A percentile compares a stretch with the other conserved stretches of the same genome.
Evolutionary conservation across 2,329 filamentous ascomycete species (phyloP).

Genomic region (Calonectria fujianensis): DNA sequence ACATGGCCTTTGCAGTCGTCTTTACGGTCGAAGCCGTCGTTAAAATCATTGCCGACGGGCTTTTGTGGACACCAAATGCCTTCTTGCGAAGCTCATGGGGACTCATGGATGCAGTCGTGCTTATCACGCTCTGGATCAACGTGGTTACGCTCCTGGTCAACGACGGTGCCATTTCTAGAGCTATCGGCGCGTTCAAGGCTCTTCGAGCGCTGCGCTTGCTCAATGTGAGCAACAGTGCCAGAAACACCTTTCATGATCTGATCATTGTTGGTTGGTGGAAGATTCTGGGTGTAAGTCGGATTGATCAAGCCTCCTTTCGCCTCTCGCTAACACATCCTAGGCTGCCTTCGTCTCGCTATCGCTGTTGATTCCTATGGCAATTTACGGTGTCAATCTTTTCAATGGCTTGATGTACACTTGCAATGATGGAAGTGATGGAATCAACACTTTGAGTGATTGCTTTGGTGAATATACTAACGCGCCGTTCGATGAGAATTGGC

Average conservation of each 20-base stretch:
- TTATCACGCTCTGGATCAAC: slow-evolving; percentile 96
- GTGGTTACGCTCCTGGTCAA: slow-evolving; percentile 88
- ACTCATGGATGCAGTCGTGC: slow-evolving; percentile 92
- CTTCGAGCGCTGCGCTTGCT: slow-evolving; percentile 91
- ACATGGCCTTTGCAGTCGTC: slow-evolving; percentile 89
- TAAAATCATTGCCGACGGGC: slow-evolving; percentile 95
- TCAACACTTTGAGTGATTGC: slow-evolving; percentile 81
- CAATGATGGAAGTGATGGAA: slow-evolving; percentile 76
- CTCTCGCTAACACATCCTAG: slow-evolving; percentile 54
- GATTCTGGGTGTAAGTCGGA: slow-evolving; percentile 82
- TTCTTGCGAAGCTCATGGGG: slow-evolving; percentile 98
- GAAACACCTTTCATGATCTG: slow-evolving; percentile 97
- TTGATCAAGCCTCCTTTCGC: not conserved
- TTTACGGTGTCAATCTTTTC: slow-evolving; percentile 96
- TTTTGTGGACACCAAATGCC: slow-evolving; percentile 97
- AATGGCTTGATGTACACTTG: slow-evolving; percentile 86
- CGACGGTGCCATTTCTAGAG: slow-evolving; percentile 89
- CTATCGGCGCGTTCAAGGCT: slow-evolving; percentile 97
- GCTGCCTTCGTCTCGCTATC: slow-evolving; percentile 96
- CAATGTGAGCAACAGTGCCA: slow-evolving; percentile 96
- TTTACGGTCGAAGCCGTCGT: slow-evolving; percentile 92
- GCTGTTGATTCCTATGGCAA: slow-evolving; percentile 95
- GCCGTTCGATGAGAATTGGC: slow-evolving; percentile 85
- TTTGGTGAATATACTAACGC: slow-evolving; percentile 87
- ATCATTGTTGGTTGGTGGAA: slow-evolving; percentile 97